Base-by-base conservation (phyloP, 2,329 filamentous ascomycete genomes). In the Colletotrichum higginsianum region DNA sequence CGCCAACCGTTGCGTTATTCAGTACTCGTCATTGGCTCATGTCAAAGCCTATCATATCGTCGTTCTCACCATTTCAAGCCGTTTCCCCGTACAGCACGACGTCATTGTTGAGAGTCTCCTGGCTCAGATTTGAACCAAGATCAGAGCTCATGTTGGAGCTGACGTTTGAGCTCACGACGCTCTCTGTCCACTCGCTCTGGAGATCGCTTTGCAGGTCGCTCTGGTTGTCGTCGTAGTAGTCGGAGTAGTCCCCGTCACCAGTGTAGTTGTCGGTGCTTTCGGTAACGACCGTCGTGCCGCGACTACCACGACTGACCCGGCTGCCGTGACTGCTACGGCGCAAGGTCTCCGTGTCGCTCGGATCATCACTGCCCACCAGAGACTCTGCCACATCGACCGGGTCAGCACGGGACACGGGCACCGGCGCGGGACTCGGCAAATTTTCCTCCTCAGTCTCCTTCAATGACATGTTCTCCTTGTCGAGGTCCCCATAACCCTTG, bases 401-500 rank as follows among this genome's bases (percentile, higher is more conserved):
- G 18, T 61, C 56, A 40, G 52, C 56, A 15, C 66, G 57, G 11
- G 67, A 50, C 21, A 63, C n/a, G 11, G 67, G 52, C 21, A 63
- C n/a, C 35, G 56, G 61, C n/a, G 66, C 26, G 38, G 61, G 72
- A 44, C 18, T 71, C 35, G 53, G 58, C 52, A 64, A 72, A 50
- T 46, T 79, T 74, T 92, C 90, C 72, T 93, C 91, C 52, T 91
- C 87, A 58, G 87, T 88, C 78, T 93, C 91, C n/a, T 86, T 85
- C 49, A 92, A 83, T 6, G 83, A 82, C 47, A 91, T 83, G 74
- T 93, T 92, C 78, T 92, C 91, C 80, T 92, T 92, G 69, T 89
- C 85, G 21, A 89, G 81, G 30, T 87, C 86, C 4, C 85, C 88
- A 62, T 87, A 86, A 2, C 81, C 82, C 77, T 88, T 89, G 66